Percentiles rank a stretch among this genome's conserved stretches.
Conservation (phyloP, 192 early-diverging fungal genomes). For the Backusella liffmaniae region DNA sequence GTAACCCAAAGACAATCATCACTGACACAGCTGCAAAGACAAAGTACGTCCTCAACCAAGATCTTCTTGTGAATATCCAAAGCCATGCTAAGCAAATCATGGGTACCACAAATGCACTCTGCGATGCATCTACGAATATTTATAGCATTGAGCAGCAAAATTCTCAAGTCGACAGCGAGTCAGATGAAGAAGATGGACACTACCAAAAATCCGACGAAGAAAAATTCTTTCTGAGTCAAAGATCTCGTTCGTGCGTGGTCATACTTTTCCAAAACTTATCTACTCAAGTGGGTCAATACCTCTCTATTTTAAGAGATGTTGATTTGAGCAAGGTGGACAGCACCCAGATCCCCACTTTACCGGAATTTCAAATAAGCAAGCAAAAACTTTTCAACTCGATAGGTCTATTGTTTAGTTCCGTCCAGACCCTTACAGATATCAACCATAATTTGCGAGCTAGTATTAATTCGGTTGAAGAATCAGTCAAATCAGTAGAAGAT, state of each 20-base stretch:
- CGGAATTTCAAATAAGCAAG: slow-evolving; percentile 22
- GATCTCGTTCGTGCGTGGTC: slow-evolving; percentile 14
- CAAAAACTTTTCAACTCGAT: slow-evolving; percentile 35
- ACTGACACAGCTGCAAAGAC: neutral
- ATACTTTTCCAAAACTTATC: slow-evolving; percentile 20
- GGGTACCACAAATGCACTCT: slow-evolving; percentile 29
- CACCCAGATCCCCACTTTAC: slow-evolving; percentile 17
- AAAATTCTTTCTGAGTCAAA: neutral
- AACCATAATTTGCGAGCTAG: neutral
- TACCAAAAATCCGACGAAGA: neutral
- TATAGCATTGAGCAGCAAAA: neutral
- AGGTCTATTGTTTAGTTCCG: slow-evolving; percentile 27
- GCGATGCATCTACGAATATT: slow-evolving; percentile 17
- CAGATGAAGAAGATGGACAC: neutral
- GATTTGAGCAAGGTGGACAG: slow-evolving; percentile 16
- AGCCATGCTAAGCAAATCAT: slow-evolving; percentile 31
- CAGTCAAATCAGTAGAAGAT: slow-evolving; percentile 14
- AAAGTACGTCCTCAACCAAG: slow-evolving; percentile 30
- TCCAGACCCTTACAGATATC: slow-evolving; percentile 27
- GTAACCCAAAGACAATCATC: neutral
- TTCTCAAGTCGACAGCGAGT: neutral
- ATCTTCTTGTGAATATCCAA: slow-evolving; percentile 24
- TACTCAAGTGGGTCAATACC: slow-evolving; percentile 27
- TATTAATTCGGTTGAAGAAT: slow-evolving; percentile 14
- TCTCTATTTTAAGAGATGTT: slow-evolving; percentile 24